phyloP scores from a whole-genome alignment of 1,284 basidiomycete genomes.

The Fistulina hepatica region DNA sequence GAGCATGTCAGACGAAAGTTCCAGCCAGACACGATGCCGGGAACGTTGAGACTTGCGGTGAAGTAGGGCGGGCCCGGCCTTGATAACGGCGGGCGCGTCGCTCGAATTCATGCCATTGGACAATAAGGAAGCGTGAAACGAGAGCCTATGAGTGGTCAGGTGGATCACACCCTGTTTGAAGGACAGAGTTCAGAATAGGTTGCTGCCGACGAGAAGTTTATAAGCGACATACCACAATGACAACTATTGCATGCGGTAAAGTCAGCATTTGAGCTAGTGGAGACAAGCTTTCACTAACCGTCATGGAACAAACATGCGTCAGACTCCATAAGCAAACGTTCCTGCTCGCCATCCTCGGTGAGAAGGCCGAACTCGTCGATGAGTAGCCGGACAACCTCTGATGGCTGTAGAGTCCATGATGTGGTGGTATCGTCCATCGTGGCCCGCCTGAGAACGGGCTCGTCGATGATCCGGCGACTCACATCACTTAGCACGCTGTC shows the following conservation, averaged over 20 bases:
- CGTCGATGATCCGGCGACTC: constrained; percentile 1
- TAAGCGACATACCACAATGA: constrained; percentile 31
- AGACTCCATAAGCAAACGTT: constrained; percentile 41
- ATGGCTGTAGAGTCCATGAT: constrained; percentile 26
- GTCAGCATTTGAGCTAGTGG: too few relatives aligned
- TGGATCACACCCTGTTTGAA: constrained; percentile 44
- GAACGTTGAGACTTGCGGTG: constrained; percentile 34
- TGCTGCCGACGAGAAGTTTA: constrained; percentile 7
- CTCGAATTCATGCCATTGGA: too few relatives aligned
- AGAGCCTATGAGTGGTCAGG: constrained; percentile 51
- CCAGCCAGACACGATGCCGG: constrained; percentile 52
- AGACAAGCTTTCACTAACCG: not conserved
- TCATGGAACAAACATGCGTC: constrained; percentile 41
- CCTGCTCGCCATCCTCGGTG: constrained; percentile 32
- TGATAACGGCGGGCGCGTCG: constrained; percentile 31
- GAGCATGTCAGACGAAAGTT: constrained; percentile 51
- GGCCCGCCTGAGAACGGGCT: constrained; percentile 11
- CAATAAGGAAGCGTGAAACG: constrained; percentile 56
- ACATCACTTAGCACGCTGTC: not conserved
- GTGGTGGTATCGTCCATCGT: constrained; percentile 17
- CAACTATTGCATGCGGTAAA: too few relatives aligned
- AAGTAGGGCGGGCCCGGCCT: constrained; percentile 41
- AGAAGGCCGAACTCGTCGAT: constrained; percentile 38
- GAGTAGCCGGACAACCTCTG: constrained; percentile 31
- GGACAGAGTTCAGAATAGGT: constrained; percentile 6